These are phyloP conservation scores for Smithsoniella earleae DNA, from an alignment of 163 green algal genomes.

Conservation along the genomic window DNA sequence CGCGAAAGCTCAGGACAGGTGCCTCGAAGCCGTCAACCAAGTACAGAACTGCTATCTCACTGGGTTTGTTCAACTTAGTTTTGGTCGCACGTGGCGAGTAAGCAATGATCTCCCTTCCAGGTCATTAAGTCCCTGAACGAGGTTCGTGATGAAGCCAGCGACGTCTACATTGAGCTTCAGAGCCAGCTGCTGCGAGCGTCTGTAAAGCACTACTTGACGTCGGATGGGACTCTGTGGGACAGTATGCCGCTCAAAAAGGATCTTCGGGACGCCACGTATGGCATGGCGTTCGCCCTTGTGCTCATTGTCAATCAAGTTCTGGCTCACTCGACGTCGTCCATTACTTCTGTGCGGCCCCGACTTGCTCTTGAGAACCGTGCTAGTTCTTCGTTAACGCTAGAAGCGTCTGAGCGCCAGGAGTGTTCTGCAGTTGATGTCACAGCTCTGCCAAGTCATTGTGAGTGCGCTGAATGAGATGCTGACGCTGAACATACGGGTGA, in stretches of 20 bases:
- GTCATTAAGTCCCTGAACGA: slow-evolving; percentile 10
- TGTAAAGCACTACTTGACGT: slow-evolving; percentile 24
- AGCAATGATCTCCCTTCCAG: not conserved
- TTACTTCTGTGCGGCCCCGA: too few species aligned
- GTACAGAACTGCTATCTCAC: not conserved
- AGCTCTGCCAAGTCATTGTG: slow-evolving; percentile 25
- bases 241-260: slow-evolving; percentile 24
- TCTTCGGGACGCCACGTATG: slow-evolving; percentile 13
- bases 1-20: not conserved
- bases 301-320: slow-evolving; percentile 29
- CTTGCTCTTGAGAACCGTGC: too few species aligned
- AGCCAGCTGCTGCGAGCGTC: slow-evolving; percentile 18
- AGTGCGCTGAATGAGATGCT: slow-evolving; percentile 16
- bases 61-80: too few species aligned
- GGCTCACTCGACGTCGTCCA: not conserved
- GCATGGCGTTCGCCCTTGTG: slow-evolving; percentile 22
- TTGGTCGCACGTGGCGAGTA: too few species aligned
- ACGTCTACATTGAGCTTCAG: slow-evolving; percentile 10
- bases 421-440: slow-evolving; percentile 23
- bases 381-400: too few species aligned
- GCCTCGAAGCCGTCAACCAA: slow-evolving; percentile 3
- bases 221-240: slow-evolving; percentile 29
- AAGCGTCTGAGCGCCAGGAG: too few species aligned
- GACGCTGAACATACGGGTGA: slow-evolving; percentile 9
- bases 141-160: slow-evolving; percentile 19